Evolutionary conservation across 1,284 basidiomycete species (phyloP), one percentile per base, ranked within the genome.

Genomic region (Rhodotorula sp.): DNA sequence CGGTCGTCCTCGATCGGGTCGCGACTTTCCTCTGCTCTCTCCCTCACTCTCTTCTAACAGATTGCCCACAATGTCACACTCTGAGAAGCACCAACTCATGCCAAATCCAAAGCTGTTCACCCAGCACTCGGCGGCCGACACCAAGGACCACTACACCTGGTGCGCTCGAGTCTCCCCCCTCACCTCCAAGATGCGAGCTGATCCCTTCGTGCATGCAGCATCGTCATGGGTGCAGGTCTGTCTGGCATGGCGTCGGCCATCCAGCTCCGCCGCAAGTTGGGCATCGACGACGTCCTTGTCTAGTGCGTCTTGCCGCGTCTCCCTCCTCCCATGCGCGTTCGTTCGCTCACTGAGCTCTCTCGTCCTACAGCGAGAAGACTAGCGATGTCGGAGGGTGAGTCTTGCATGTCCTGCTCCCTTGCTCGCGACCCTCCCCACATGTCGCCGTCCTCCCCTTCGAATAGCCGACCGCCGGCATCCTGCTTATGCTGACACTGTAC

Each of bases 201-300:
- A 65, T 56, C 18, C 0, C 13, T 15, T 4, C 52, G 15, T 7
- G 11, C 4, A 26, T 15, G 30, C 57, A 70, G 71, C 1, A 70
- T 73, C 59, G 65, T 73, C 31, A 65, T 70, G 66, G 71, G 71
- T 24, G 66, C 68, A 0, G 71, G 71, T 5, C 15, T 73, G 28
- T 59, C 54, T 0, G 71, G 71, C 18, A 68, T 73, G 61, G 74
- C 74, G 13, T 34, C 65, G 0, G 67, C 67, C 9, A 70, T 75
- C 48, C 69, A 75, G 65, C 59, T 75, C 24, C 65, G 66, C 58
- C 62, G 65, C 24, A 71, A 69, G 65, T 40, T 68, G 10, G 65
- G 65, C 13, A 60, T 71, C 50, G 67, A 62, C 11, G 71, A 75
- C 44, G 65, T 73, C 6, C 58, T 75, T n/a, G 62, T 68, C 31